Evolutionary conservation across 148 eudicot species (phyloP), one percentile per base, ranked within the genome.

Genomic region (Drosera capensis): DNA sequence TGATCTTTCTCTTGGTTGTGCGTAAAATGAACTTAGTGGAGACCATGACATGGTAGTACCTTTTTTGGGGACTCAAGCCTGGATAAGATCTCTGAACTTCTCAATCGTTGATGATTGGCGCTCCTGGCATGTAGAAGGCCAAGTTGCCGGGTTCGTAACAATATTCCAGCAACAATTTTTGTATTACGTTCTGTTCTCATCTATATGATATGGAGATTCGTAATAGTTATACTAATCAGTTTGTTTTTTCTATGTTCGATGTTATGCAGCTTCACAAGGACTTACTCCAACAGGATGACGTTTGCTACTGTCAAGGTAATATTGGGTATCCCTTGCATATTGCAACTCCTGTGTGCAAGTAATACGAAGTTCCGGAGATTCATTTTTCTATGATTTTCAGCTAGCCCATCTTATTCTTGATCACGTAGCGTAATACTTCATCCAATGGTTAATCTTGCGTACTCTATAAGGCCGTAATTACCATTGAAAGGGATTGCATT

Each of bases 281-380:
- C 55, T 17, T 59, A 54, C 25, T 46, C 56, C 13, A 51, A 64
- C 17, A 8, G 20, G 46, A 63, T 69, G 69, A 59, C 59, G 14
- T 65, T 47, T 45, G 58, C 65, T 5, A 64, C 66, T 8, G 55
- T 64, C 14, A 64, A 69, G 63, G 70, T 43, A 46, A 25, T 16
- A 40, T 12, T 37, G 9, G 5, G 5, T 4, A 37, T 37, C 14
- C 14, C 14, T 37, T 37, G 5, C 14, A 13, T n/a, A n/a, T n/a
- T n/a, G n/a, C n/a, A n/a, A n/a, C n/a, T n/a, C n/a, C n/a, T n/a
- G n/a, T n/a, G n/a, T n/a, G n/a, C n/a, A n/a, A n/a, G n/a, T n/a
- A n/a, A 37, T 11, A 14, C 9, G 9, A 37, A 37, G 14, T 37
- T 3, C 14, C 16, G 6, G 41, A 28, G 11, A 28, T 28, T 28